A percentile compares a stretch with the other conserved stretches of the same genome.
Conservation (phyloP, 257 asterid species). For the Coffea canephora region DNA sequence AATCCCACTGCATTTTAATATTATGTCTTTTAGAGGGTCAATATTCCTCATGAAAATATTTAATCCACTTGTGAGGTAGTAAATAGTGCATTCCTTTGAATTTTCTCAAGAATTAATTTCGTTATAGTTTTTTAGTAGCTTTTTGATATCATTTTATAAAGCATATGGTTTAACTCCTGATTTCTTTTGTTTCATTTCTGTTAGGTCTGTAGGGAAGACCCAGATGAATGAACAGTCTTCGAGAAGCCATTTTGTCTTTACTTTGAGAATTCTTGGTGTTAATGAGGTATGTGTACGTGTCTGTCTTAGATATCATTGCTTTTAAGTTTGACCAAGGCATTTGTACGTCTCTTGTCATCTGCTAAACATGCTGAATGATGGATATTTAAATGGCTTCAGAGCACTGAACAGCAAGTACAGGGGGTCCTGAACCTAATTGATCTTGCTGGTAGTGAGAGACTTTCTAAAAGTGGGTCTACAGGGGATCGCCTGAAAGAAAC, state of each 20-base stretch:
- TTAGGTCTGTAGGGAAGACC: slow-evolving; percentile 88
- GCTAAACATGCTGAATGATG: not conserved
- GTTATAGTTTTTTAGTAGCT: not conserved
- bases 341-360: not conserved
- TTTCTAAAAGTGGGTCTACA: slow-evolving; percentile 88
- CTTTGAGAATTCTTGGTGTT: slow-evolving; percentile 71
- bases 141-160: not conserved
- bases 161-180: not conserved
- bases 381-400: slow-evolving; percentile 29
- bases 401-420: slow-evolving; percentile 93
- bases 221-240: slow-evolving; percentile 97
- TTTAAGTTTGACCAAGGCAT: not conserved
- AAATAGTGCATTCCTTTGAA: not conserved
- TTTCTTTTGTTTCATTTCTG: slow-evolving; percentile 8
- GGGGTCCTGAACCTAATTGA: slow-evolving; percentile 87
- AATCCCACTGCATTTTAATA: not conserved
- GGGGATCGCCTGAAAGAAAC: slow-evolving; percentile 96
- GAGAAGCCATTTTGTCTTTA: slow-evolving; percentile 91
- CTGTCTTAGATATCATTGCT: not conserved
- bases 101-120: not conserved
- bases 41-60: not conserved
- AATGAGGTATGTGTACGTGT: slow-evolving; percentile 59
- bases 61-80: not conserved
- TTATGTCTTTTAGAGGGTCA: not conserved
- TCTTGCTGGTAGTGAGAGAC: slow-evolving; percentile 98